These are phyloP conservation scores for Solanum megistacrolobum DNA, from an alignment of 257 asterid species.

Conservation along the genomic window DNA sequence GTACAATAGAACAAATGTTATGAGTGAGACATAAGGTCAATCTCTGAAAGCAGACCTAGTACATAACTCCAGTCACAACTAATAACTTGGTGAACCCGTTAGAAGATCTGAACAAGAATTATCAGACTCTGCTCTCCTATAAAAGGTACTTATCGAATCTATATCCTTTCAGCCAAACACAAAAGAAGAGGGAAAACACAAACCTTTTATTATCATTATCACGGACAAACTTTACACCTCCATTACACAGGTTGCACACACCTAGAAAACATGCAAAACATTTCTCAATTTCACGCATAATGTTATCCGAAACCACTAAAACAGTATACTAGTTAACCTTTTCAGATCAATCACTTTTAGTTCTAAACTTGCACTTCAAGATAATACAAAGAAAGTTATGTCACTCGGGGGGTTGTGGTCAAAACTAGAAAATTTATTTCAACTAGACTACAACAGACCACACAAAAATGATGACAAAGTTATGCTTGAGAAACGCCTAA, in stretches of 20 bases:
- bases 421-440: neutral
- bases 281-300: neutral
- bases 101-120: neutral
- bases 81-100: neutral
- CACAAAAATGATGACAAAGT: neutral
- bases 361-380: neutral
- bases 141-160: neutral
- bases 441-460: neutral
- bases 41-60: neutral
- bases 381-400: neutral
- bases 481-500: neutral
- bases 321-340: neutral
- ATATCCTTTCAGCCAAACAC: neutral
- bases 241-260: conserved; percentile 85
- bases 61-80: neutral
- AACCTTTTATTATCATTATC: conserved; percentile 64
- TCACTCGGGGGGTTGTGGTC: neutral
- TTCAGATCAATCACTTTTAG: neutral
- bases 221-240: conserved; percentile 82
- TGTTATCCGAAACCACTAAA: neutral
- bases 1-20: neutral
- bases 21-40: neutral
- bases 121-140: neutral
- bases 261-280: conserved; percentile 24
- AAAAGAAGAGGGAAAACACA: neutral